Evolutionary conservation across 345 rosid species (phyloP).

Genomic region (Angophora floribunda): DNA sequence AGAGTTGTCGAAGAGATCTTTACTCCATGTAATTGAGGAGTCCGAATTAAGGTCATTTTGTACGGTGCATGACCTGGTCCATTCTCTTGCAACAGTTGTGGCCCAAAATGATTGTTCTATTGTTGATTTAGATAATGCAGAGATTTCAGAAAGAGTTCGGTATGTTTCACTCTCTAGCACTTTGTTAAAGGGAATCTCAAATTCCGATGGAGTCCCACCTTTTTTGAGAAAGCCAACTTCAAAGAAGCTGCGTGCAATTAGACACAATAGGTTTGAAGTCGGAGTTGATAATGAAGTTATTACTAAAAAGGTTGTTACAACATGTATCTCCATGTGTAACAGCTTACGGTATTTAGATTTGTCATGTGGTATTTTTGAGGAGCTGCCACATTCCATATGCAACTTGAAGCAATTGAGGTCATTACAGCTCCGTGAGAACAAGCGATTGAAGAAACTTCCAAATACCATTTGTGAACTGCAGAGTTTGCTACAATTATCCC

Average conservation of each 20-base stretch:
- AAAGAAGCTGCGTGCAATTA: accelerated
- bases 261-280: accelerated
- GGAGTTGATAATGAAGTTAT: accelerated
- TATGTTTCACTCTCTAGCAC: accelerated
- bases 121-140: neutral
- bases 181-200: neutral
- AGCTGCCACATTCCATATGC: neutral
- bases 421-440: accelerated
- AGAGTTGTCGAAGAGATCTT: neutral
- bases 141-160: neutral
- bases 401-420: neutral
- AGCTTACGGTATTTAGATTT: accelerated
- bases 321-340: accelerated
- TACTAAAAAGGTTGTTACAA: neutral
- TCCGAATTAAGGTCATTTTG: neutral
- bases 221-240: neutral
- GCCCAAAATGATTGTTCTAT: neutral
- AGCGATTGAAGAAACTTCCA: neutral
- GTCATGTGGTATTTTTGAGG: neutral
- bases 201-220: neutral
- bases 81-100: accelerated
- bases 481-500: neutral
- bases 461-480: neutral
- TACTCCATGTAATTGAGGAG: neutral
- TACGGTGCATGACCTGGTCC: accelerated